Conservation (phyloP, 129 eudicot genomes). For the Pseudognaphalium luteoalbum region DNA sequence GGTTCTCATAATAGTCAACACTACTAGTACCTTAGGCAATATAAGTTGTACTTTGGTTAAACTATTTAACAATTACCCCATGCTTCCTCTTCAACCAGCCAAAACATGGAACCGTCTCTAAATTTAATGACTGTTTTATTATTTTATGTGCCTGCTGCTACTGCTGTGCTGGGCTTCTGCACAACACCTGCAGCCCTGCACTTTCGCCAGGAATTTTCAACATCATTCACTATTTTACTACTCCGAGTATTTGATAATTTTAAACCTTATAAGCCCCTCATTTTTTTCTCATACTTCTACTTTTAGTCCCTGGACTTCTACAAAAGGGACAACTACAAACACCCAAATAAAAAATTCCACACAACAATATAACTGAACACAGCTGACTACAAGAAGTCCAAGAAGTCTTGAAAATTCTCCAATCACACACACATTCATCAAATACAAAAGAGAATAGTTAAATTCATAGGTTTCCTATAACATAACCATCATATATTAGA, state of each 20-base stretch:
- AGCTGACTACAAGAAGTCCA: conserved; percentile 14
- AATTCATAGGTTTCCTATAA: conserved; percentile 32
- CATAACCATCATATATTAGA: conserved; percentile 26
- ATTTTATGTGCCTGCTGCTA: conserved; percentile 19
- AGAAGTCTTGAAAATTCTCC: conserved; percentile 8
- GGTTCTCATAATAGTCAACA: neutral
- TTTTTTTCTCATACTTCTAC: neutral
- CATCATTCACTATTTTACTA: conserved; percentile 21
- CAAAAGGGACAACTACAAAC: neutral
- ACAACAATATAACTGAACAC: conserved; percentile 10
- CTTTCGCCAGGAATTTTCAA: conserved; percentile 40
- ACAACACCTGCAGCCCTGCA: conserved; percentile 37
- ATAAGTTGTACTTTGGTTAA: neutral
- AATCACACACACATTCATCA: conserved; percentile 31
- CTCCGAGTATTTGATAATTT: neutral
- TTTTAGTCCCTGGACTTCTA: conserved; percentile 14
- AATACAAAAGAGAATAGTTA: conserved; percentile 21
- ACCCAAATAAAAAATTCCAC: neutral
- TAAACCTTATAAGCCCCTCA: conserved; percentile 3
- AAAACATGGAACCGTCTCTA: conserved; percentile 25
- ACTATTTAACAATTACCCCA: neutral
- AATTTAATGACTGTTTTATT: conserved; percentile 15
- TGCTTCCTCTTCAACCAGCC: conserved; percentile 2
- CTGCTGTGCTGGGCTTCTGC: conserved; percentile 32
- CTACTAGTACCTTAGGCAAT: neutral